Evolutionary conservation across 495 filamentous ascomycete species (phyloP), one percentile per base, ranked within the genome.

Genomic region (Pseudotulostoma volvatum): DNA sequence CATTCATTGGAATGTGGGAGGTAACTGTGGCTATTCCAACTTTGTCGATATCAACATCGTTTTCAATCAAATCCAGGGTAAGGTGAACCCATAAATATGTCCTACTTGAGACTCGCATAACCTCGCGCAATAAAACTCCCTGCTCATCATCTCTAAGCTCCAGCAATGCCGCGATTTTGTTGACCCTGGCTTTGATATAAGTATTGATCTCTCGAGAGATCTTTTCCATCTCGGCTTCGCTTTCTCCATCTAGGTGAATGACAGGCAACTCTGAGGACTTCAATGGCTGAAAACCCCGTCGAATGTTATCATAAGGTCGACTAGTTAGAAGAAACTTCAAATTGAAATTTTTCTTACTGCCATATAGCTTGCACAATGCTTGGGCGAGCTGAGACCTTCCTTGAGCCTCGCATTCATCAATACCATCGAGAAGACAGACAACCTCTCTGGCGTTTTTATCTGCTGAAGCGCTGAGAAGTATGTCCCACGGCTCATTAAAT

Each of bases 401-500:
- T 5, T 25, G 5, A 18, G 53, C 43, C 43, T 53, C 42, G 7
- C 54, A 66, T 44, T 67, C 59, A 34, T 67, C 59, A 1, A 66
- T 39, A 31, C 59, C 57, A 54, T 67, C 56, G 15, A 66, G 39
- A 23, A 65, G 35, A 41, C 61, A 67, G 20, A 73, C 39, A 5
- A 70, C 52, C 20, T 63, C 52, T n/a, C 61, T 60, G 23, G 59
- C 58, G 28, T 47, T 35, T n/a, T 51, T 36, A 38, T 65, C 52
- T 31, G 42, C 11, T 18, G 58, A 45, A 3, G 46, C 50, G 15
- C 39, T 41, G 8, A 45, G 33, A 16, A 74, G 44, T 11, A 67
- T 59, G 2, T 39, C 23, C 63, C 66, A 74, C 9, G 73, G 47
- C 7, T 51, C 44, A 11, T 39, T 18, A 40, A 63, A 63, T 2